Conservation (phyloP, 2,329 filamentous ascomycete species). For the Botrytis fragariae region DNA sequence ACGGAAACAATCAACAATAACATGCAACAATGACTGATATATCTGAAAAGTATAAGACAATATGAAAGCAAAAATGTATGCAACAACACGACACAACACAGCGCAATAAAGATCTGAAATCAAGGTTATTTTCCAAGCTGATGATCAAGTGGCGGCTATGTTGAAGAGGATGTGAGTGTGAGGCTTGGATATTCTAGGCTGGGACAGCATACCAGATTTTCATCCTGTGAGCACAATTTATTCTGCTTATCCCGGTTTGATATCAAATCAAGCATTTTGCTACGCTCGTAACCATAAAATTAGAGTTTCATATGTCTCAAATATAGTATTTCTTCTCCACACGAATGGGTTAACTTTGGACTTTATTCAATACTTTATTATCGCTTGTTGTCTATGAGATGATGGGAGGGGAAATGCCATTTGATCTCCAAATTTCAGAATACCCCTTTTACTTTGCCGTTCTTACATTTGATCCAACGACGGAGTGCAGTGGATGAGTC, state of each 20-base stretch:
- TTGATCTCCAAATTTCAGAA: background rate
- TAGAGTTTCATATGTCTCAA: conserved; percentile 3
- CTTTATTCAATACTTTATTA: background rate
- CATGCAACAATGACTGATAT: background rate
- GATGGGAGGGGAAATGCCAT: background rate
- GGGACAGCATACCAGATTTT: background rate
- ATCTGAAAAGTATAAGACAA: background rate
- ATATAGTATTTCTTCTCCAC: background rate
- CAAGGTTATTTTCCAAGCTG: background rate
- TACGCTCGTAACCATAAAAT: background rate
- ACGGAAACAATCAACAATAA: too few species aligned
- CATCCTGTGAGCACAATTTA: background rate
- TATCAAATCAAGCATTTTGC: background rate
- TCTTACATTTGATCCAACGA: background rate
- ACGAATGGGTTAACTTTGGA: background rate
- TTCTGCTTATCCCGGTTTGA: background rate
- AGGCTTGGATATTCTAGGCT: background rate
- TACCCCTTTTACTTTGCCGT: background rate
- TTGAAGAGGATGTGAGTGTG: background rate
- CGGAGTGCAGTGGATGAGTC: background rate
- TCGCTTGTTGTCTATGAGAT: background rate
- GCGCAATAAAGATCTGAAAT: background rate
- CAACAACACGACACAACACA: background rate
- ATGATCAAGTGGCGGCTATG: conserved; percentile 7
- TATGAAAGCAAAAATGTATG: background rate